Percentiles rank a stretch among this genome's conserved stretches.
phyloP scores from a whole-genome alignment of 2,329 filamentous ascomycete genomes.

The Nothophaeocryptopus gaeumannii region DNA sequence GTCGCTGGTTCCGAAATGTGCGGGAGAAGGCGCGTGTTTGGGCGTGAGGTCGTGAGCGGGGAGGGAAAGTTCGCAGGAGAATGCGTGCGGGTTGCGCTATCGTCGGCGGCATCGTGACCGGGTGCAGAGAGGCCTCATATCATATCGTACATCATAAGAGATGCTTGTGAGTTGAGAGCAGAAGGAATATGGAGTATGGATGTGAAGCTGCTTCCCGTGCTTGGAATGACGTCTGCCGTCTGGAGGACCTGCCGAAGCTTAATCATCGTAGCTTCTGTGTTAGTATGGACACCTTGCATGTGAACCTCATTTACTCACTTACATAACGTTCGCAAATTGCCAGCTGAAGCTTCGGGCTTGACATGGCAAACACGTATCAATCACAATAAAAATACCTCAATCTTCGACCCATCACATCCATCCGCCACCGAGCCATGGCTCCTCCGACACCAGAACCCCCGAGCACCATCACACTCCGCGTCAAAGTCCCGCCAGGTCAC shows the following conservation, averaged over 20 bases:
- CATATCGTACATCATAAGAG: neutral
- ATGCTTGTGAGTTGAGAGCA: neutral
- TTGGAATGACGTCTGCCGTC: too few species aligned
- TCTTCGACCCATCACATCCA: constrained; percentile 54
- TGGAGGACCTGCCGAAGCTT: too few species aligned
- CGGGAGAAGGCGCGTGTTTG: constrained; percentile 18
- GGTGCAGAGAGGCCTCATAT: constrained; percentile 1
- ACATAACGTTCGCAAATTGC: constrained; percentile 34
- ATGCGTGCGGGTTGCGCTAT: constrained; percentile 4
- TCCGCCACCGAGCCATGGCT: constrained; percentile 21
- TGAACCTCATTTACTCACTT: too few species aligned
- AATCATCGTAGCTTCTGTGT: too few species aligned
- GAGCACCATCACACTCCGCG: constrained; percentile 27
- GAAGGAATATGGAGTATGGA: neutral
- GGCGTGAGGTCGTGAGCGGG: constrained; percentile 2
- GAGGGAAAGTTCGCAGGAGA: constrained; percentile 8
- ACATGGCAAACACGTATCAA: constrained; percentile 72
- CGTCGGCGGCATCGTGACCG: constrained; percentile 10
- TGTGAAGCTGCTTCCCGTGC: too few species aligned
- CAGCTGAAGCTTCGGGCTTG: constrained; percentile 70
- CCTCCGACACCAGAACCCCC: constrained; percentile 29
- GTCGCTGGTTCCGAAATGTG: constrained; percentile 17
- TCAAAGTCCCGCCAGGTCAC: constrained; percentile 36
- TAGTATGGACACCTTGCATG: too few species aligned
- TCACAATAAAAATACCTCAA: constrained; percentile 71